A percentile compares a stretch with the other conserved stretches of the same genome.
These are phyloP conservation scores for Aspergillus bombycis DNA, from an alignment of 2,329 filamentous ascomycete species.

Conservation along the genomic window DNA sequence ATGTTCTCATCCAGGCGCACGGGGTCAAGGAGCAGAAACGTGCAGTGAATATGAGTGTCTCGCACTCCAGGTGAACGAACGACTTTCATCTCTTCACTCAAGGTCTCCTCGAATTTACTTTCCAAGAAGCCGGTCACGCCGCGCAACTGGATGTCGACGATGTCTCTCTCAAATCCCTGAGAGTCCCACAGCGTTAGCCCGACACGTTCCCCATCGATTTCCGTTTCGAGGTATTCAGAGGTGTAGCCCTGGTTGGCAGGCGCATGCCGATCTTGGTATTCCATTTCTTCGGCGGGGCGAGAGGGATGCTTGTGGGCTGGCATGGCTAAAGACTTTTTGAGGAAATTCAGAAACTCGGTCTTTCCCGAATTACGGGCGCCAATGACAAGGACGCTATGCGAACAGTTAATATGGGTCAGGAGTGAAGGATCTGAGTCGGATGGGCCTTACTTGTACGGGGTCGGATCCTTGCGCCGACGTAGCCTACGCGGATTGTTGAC, in stretches of 20 bases:
- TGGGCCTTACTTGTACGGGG: slow-evolving; percentile 88
- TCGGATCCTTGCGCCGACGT: slow-evolving; percentile 93
- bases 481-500: slow-evolving; percentile 92
- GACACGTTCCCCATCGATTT: slow-evolving; percentile 88
- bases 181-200: slow-evolving; percentile 97
- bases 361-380: slow-evolving; percentile 88
- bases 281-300: slow-evolving; percentile 61
- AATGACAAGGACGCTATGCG: slow-evolving; percentile 78
- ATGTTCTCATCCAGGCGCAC: slow-evolving; percentile 82
- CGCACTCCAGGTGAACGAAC: slow-evolving; percentile 87
- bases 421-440: slow-evolving; percentile 25
- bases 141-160: slow-evolving; percentile 90
- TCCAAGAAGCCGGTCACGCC: slow-evolving; percentile 92
- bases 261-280: slow-evolving; percentile 56
- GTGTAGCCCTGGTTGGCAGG: slow-evolving; percentile 70
- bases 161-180: slow-evolving; percentile 88
- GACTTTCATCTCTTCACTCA: slow-evolving; percentile 96
- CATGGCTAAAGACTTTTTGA: slow-evolving; percentile 81
- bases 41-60: slow-evolving; percentile 96
- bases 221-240: slow-evolving; percentile 88
- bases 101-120: slow-evolving; percentile 98
- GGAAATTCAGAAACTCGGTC: slow-evolving; percentile 94
- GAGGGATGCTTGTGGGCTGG: slow-evolving; percentile 74
- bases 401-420: slow-evolving; percentile 8
- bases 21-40: slow-evolving; percentile 90